A percentile compares a stretch with the other conserved stretches of the same genome.
phyloP scores from a whole-genome alignment of 495 filamentous ascomycete species.

The Cercophora samala region DNA sequence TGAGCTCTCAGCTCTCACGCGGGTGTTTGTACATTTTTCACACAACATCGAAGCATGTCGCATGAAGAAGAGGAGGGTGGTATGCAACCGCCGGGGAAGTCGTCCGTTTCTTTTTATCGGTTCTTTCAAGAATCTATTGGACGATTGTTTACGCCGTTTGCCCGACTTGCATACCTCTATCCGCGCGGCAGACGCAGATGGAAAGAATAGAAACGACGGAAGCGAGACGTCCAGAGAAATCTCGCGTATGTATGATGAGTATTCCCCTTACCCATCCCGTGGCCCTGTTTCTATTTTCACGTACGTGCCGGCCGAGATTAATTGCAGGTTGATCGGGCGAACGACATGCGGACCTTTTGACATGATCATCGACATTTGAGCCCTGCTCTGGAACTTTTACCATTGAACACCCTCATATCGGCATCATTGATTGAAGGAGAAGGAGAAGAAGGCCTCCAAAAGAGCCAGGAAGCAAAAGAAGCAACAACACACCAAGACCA shows the following conservation, averaged over 20 bases:
- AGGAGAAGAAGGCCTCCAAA: neutral
- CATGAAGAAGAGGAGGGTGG: neutral
- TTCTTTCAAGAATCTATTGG: neutral
- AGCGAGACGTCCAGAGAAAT: neutral
- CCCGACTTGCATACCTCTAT: neutral
- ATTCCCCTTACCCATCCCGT: neutral
- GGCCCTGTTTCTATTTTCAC: neutral
- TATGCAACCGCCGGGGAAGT: neutral
- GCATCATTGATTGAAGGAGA: neutral
- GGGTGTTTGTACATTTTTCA: neutral
- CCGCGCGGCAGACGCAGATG: neutral
- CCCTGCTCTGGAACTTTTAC: neutral
- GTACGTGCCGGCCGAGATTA: neutral
- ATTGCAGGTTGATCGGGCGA: neutral
- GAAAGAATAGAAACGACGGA: neutral
- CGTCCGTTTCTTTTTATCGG: neutral
- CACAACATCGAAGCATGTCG: neutral
- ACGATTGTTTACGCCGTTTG: neutral
- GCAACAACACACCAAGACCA: neutral
- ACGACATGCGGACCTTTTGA: neutral
- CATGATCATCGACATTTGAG: neutral
- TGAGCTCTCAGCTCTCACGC: neutral
- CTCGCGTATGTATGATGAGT: neutral
- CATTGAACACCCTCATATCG: neutral
- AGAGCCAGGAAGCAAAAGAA: neutral